phyloP scores from a whole-genome alignment of 1,284 basidiomycete species.

The Wolfiporia cocos region DNA sequence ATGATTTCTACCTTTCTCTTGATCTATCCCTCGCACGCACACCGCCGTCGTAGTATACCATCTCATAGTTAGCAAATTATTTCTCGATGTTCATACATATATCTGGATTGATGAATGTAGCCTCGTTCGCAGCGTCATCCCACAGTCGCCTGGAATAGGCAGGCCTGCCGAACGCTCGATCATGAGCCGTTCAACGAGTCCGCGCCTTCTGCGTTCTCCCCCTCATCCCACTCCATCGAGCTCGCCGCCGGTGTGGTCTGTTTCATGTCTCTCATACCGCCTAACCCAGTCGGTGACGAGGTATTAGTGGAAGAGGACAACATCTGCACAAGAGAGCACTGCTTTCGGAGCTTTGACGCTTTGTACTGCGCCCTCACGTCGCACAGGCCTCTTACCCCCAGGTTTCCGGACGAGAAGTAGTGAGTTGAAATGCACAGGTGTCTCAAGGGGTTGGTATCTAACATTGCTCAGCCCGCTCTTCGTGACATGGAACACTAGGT shows the following conservation, averaged over 20 bases:
- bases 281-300: constrained; percentile 33
- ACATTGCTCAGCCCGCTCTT: constrained; percentile 73
- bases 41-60: no score
- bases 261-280: constrained; percentile 44
- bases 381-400: constrained; percentile 45
- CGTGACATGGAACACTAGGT: constrained; percentile 89
- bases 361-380: constrained; percentile 66
- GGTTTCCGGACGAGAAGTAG: constrained; percentile 69
- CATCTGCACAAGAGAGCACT: constrained; percentile 64
- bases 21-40: no score
- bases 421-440: constrained; percentile 29
- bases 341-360: constrained; percentile 74
- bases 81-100: no score
- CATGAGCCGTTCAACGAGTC: no score
- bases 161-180: neutral
- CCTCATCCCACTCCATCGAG: no score
- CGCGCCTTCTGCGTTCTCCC: no score
- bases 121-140: no score
- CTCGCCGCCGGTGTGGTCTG: no score
- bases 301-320: constrained; percentile 29
- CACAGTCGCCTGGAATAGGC: constrained; percentile 9
- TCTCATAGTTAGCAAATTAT: no score
- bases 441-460: constrained; percentile 1
- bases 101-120: no score
- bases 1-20: no score